Evolutionary conservation across 495 filamentous ascomycete genomes (phyloP), one percentile per base, ranked within the genome.

Genomic region (Amphirosellinia nigrospora): DNA sequence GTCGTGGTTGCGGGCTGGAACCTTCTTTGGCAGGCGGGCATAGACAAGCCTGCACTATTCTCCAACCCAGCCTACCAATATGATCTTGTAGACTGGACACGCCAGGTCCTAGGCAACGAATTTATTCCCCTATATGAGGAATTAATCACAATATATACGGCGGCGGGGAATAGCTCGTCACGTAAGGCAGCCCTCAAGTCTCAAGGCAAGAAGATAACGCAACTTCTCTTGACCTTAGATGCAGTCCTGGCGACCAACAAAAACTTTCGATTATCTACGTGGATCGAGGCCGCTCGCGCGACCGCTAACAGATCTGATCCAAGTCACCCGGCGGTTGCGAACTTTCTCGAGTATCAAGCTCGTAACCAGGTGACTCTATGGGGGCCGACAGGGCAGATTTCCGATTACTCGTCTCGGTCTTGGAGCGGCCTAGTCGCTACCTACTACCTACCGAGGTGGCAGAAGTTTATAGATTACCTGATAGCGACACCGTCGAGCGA

Each of bases 281-380:
- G 84, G 83, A 78, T 86, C 55, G 52, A 73, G 8, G 63, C 78
- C 0, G 85, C 85, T 15, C 79, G 80, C 21, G 64, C 82, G 10
- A 82, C 77, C 68, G 78, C 79, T 5, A 73, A 82, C 64, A 34
- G 68, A 2, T 73, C 72, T 1, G 43, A 70, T n/a, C 39, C 66
- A 15, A 23, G 70, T 16, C 41, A 52, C 48, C 2, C 53, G 9
- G 52, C 67, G 8, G 64, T 70, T 4, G 76, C 77, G 56, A 72
- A 79, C 19, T 86, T 82, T 70, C 78, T 81, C 64, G 84, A 85
- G 66, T 86, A 85, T 69, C 77, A 87, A 46, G 85, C 85, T 9
- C 80, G 82, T 53, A 86, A 87, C 66, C 85, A 87, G 68, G 81
- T 87, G 64, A 87, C 85, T 16, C 77, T 86, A 4, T 88, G 85